Conservation (phyloP, 2,329 filamentous ascomycete genomes). For the Venturia effusa region DNA sequence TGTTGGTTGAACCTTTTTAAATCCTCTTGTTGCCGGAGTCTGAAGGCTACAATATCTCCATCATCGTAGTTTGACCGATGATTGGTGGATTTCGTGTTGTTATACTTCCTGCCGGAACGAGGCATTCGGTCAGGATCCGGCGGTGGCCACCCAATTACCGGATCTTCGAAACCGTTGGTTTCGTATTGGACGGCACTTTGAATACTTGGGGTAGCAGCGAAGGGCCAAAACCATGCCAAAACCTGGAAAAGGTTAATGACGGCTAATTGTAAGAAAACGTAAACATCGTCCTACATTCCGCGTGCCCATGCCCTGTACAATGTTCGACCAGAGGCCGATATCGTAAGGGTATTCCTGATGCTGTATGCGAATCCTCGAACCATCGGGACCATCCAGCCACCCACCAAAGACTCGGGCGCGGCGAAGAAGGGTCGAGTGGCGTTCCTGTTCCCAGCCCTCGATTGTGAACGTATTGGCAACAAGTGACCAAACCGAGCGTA, state of each 20-base stretch:
- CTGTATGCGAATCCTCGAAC: conserved; percentile 42
- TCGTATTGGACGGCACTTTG: conserved; percentile 50
- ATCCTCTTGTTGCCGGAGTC: conserved; percentile 42
- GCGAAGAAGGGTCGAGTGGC: conserved; percentile 34
- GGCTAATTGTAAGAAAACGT: not conserved
- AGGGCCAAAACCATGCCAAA: conserved; percentile 58
- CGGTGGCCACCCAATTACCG: conserved; percentile 33
- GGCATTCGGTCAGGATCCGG: conserved; percentile 38
- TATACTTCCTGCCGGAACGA: conserved; percentile 13
- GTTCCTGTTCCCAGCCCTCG: conserved; percentile 58
- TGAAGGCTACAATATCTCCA: conserved; percentile 40
- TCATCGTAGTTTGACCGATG: conserved; percentile 27
- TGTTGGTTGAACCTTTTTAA: conserved; percentile 27
- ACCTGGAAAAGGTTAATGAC: conserved; percentile 23
- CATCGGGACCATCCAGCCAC: conserved; percentile 45
- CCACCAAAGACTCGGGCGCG: conserved; percentile 42
- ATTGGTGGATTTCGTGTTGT: conserved; percentile 26
- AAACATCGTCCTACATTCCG: conserved; percentile 33
- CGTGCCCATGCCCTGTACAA: conserved; percentile 66
- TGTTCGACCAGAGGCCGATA: conserved; percentile 61
- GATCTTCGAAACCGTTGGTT: conserved; percentile 64
- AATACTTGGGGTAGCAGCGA: conserved; percentile 41
- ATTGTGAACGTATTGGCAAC: conserved; percentile 67
- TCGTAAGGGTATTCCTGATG: conserved; percentile 76
- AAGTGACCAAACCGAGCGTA: conserved; percentile 51